Evolutionary conservation across 768 basidiomycete species (phyloP), one percentile per base, ranked within the genome.

Genomic region (Suillus discolor): DNA sequence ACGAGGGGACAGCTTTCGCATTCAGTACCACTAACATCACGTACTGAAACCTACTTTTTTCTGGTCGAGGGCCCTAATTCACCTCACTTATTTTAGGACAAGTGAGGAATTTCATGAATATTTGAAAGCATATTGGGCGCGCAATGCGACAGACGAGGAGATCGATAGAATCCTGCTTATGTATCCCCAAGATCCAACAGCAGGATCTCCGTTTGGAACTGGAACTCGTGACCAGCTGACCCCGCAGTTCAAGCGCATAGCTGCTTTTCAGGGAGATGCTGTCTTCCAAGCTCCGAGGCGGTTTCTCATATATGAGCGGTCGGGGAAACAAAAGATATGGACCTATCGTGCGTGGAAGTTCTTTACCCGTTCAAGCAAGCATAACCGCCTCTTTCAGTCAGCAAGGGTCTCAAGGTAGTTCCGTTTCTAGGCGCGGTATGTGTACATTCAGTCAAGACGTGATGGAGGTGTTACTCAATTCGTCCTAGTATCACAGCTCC

Each of bases 161-260:
- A 51, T 51, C 15, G 15, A 51, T 7, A 15, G 15, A 6, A 51
- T 51, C 23, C 25, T 51, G 25, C 25, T 2, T 3, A 8, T 28
- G 25, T 51, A 28, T 51, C 25, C 15, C 3, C 2, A 51, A 51
- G 49, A 51, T 25, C 15, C 49, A 15, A 16, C 7, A 2, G 16
- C 13, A 15, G 73, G 73, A 3, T 73, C 72, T 39, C 73, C 73
- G 1, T 74, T 71, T 53, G 69, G 69, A 6, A 77, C 76, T 18
- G 76, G 72, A 6, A 49, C 18, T 5, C 23, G 55, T 18, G 45
- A 67, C 39, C 38, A 61, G 15, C 8, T 63, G 34, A 80, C 78
- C 0, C 79, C 79, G 6, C 61, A 82, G 68, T 81, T 71, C 68
- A 82, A 81, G 66, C 76, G 81, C 2, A 60, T 80, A 7, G 76